These are phyloP conservation scores for Verticillium albo-atrum DNA, from an alignment of 2,329 filamentous ascomycete species.

Conservation along the genomic window DNA sequence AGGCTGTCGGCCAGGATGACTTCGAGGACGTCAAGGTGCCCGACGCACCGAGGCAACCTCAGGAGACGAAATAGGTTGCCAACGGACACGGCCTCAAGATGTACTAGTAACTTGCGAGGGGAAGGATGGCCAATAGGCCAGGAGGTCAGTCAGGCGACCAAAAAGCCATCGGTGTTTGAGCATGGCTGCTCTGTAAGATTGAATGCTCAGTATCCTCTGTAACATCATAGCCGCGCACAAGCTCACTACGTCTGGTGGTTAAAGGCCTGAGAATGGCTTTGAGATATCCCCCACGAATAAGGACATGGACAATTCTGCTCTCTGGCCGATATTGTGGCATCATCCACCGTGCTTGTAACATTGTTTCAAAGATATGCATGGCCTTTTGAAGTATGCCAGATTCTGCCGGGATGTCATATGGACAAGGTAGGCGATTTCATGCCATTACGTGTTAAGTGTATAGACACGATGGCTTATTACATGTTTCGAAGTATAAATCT, in stretches of 20 bases:
- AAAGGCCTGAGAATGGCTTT: background rate
- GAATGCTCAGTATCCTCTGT: background rate
- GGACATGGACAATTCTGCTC: background rate
- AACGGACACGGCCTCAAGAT: background rate
- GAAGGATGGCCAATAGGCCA: background rate
- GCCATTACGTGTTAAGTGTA: no score
- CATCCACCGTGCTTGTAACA: background rate
- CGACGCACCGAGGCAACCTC: constrained; percentile 56
- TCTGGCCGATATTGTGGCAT: no score
- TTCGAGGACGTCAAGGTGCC: constrained; percentile 95
- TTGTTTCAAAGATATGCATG: no score
- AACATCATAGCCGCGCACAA: background rate
- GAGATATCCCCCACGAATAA: background rate
- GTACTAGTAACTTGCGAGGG: background rate
- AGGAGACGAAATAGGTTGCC: constrained; percentile 25
- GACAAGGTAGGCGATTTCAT: no score
- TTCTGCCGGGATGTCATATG: no score
- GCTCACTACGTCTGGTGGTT: background rate
- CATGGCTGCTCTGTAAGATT: background rate
- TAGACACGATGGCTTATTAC: no score
- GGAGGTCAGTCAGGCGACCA: background rate
- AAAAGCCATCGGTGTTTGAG: background rate
- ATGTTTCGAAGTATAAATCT: no score
- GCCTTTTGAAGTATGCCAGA: no score
- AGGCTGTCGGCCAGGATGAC: constrained; percentile 88